These are phyloP conservation scores for Agrocybe pediades DNA, from an alignment of 768 basidiomycete genomes.

Conservation along the genomic window DNA sequence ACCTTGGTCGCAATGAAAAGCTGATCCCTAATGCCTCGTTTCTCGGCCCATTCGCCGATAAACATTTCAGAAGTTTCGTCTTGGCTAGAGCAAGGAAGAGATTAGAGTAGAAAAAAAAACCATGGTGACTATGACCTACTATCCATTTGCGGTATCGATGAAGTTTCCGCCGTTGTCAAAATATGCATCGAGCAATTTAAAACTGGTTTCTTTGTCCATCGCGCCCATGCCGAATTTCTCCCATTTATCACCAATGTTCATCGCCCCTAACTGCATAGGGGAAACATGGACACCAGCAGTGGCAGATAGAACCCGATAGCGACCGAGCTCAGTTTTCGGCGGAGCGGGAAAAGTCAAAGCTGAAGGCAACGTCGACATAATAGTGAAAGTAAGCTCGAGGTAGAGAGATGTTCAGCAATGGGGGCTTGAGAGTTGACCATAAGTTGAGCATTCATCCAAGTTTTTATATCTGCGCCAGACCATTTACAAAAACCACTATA, in stretches of 20 bases:
- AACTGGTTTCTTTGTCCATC: constrained; percentile 42
- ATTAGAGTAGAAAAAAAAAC: neutral
- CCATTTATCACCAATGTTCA: constrained; percentile 45
- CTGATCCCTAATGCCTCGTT: constrained; percentile 45
- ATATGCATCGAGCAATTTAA: constrained; percentile 47
- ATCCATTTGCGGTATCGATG: constrained; percentile 49
- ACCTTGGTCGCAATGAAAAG: constrained; percentile 52
- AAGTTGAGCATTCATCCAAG: too few relatives aligned
- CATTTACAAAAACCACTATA: too few relatives aligned
- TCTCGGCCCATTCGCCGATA: constrained; percentile 55
- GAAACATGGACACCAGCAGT: constrained; percentile 43
- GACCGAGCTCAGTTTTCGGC: constrained; percentile 14
- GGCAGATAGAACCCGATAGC: constrained; percentile 35
- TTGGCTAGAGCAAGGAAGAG: constrained; percentile 33
- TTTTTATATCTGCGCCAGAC: too few relatives aligned
- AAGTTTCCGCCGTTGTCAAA: constrained; percentile 48
- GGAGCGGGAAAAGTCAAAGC: too few relatives aligned
- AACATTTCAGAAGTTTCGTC: constrained; percentile 56
- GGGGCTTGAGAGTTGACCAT: too few relatives aligned
- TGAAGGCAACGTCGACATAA: too few relatives aligned
- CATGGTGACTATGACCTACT: constrained; percentile 25
- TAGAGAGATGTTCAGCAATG: too few relatives aligned
- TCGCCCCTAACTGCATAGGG: constrained; percentile 41
- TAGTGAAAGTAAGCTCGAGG: too few relatives aligned
- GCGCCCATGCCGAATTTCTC: constrained; percentile 27